A percentile compares a stretch with the other conserved stretches of the same genome.
phyloP scores from a whole-genome alignment of 257 asterid genomes.

The Thymus mandschuricus region DNA sequence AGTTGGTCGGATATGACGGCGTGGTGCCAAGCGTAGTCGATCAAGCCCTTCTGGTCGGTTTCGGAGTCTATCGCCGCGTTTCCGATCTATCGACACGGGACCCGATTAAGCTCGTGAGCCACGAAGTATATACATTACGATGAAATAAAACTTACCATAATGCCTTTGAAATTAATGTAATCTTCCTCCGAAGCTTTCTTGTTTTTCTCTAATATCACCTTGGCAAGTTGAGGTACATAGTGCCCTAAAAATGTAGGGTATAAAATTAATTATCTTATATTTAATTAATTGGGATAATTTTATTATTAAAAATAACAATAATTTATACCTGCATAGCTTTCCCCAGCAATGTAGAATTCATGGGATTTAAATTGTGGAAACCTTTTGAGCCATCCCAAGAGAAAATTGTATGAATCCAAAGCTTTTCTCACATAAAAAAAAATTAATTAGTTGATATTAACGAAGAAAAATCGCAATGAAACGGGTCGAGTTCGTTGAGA shows the following conservation, averaged over 20 bases:
- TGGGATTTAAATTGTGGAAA: conserved; percentile 84
- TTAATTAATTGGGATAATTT: background rate
- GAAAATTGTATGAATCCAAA: conserved; percentile 66
- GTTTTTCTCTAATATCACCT: conserved; percentile 54
- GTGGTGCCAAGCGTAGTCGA: conserved; percentile 93
- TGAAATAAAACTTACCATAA: conserved; percentile 48
- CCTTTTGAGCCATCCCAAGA: conserved; percentile 78
- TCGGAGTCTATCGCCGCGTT: conserved; percentile 84
- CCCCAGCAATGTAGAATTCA: conserved; percentile 84
- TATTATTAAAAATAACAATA: background rate
- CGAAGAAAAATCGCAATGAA: too few relatives aligned
- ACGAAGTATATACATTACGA: too few relatives aligned
- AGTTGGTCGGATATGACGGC: conserved; percentile 83
- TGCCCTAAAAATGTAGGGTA: conserved; percentile 51
- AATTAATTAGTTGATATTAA: background rate
- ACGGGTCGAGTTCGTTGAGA: too few relatives aligned
- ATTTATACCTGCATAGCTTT: conserved; percentile 76
- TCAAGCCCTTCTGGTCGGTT: conserved; percentile 72
- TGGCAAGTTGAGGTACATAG: conserved; percentile 85
- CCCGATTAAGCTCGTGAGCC: background rate
- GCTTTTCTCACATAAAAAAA: conserved; percentile 40
- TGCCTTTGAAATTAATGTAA: conserved; percentile 68
- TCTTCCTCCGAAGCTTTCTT: conserved; percentile 34
- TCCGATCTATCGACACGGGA: conserved; percentile 55
- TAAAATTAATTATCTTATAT: too few relatives aligned